phyloP scores from a whole-genome alignment of 192 early-diverging fungal genomes.

The Umbelopsis isabellina region DNA sequence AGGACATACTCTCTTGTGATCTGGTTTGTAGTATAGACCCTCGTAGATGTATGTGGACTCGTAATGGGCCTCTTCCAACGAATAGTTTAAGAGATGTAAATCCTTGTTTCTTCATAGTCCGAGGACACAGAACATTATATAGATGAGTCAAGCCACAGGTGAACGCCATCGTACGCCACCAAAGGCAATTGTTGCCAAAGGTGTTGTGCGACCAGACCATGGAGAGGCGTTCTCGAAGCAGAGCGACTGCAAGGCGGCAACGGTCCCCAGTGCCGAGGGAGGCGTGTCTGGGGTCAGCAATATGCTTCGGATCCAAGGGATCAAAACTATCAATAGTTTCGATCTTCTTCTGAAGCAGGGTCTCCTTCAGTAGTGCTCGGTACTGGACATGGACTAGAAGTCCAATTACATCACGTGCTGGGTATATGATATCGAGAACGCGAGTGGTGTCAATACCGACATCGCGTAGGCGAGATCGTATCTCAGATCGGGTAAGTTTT shows the following conservation, averaged over 20 bases:
- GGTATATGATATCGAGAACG: slow-evolving; percentile 28
- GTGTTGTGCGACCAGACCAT: not conserved
- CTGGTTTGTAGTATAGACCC: too few species aligned
- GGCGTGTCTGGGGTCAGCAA: slow-evolving; percentile 22
- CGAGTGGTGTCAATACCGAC: slow-evolving; percentile 1
- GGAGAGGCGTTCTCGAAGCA: not conserved
- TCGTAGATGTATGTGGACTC: too few species aligned
- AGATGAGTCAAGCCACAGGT: too few species aligned
- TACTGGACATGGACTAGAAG: slow-evolving; percentile 26
- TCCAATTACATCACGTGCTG: not conserved
- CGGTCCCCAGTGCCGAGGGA: not conserved
- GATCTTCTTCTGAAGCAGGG: not conserved
- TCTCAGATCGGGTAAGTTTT: not conserved
- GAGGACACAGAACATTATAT: too few species aligned
- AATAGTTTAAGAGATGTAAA: too few species aligned
- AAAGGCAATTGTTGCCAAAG: too few species aligned
- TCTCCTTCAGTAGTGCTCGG: not conserved
- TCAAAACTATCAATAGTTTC: not conserved
- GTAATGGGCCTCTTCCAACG: too few species aligned
- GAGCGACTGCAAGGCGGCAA: not conserved
- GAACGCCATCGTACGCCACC: too few species aligned
- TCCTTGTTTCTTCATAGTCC: too few species aligned
- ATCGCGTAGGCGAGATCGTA: not conserved
- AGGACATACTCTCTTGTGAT: too few species aligned
- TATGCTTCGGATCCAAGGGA: not conserved